Conservation (phyloP, 192 early-diverging fungal species). For the Backusella parvicylindrica region DNA sequence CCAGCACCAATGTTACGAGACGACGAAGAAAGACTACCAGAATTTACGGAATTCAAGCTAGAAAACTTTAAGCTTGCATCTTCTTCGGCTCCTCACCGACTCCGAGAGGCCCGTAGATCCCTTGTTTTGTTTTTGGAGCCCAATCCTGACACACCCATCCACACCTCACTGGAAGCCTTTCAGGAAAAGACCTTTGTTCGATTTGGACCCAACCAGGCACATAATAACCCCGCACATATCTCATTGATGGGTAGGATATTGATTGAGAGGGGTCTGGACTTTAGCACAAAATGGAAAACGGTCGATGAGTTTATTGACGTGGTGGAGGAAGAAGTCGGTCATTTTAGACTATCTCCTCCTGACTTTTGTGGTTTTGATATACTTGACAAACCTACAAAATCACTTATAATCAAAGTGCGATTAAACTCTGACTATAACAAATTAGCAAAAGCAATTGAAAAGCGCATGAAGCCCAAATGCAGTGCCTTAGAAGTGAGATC, state of each 20-base stretch:
- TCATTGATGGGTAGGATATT: conserved; percentile 18
- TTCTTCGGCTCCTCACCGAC: conserved; percentile 18
- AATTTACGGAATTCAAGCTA: conserved; percentile 28
- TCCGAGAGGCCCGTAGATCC: conserved; percentile 24
- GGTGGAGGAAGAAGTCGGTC: conserved; percentile 22
- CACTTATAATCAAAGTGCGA: conserved; percentile 21
- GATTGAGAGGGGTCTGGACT: conserved; percentile 22
- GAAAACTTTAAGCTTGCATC: conserved; percentile 7
- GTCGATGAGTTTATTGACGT: conserved; percentile 22
- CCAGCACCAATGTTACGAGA: background rate
- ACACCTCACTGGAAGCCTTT: conserved; percentile 21
- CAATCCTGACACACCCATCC: background rate
- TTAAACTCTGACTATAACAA: conserved; percentile 14
- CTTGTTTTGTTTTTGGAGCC: conserved; percentile 31
- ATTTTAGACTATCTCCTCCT: background rate
- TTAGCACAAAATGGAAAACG: conserved; percentile 19
- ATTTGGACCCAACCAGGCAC: conserved; percentile 38
- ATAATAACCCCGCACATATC: conserved; percentile 26
- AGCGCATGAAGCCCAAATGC: conserved; percentile 5
- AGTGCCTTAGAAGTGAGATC: conserved; percentile 4
- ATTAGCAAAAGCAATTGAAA: conserved; percentile 18
- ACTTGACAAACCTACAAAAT: conserved; percentile 21
- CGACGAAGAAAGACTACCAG: background rate
- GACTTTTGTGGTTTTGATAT: conserved; percentile 25
- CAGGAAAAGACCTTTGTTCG: conserved; percentile 23